phyloP scores from a whole-genome alignment of 2,329 filamentous ascomycete species.

The Biscogniauxia marginata region DNA sequence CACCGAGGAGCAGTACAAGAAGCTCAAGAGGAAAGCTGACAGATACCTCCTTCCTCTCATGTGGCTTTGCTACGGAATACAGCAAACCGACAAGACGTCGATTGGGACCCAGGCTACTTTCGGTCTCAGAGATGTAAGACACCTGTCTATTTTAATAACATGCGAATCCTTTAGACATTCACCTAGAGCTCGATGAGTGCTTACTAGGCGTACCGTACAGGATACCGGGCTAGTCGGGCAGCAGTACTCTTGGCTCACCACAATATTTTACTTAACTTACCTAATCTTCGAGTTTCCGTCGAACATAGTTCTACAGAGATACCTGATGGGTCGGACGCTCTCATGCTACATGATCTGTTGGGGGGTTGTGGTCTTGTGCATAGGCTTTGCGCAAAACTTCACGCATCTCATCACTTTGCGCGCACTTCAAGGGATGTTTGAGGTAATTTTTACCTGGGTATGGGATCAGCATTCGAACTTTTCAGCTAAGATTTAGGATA shows the following conservation, averaged over 20 bases:
- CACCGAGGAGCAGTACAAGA: constrained; percentile 39
- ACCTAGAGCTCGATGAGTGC: no score
- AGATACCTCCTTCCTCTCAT: constrained; percentile 46
- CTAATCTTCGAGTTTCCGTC: constrained; percentile 33
- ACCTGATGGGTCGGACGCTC: constrained; percentile 31
- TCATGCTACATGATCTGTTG: constrained; percentile 34
- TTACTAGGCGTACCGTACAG: constrained; percentile 14
- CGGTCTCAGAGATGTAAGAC: constrained; percentile 33
- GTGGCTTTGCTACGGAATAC: constrained; percentile 49
- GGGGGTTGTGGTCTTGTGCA: constrained; percentile 37
- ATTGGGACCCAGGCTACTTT: constrained; percentile 40
- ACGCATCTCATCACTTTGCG: constrained; percentile 36
- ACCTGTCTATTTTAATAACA: background rate
- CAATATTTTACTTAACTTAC: constrained; percentile 34
- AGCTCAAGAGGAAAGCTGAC: constrained; percentile 42
- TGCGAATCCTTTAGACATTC: no score
- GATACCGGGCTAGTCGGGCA: constrained; percentile 32
- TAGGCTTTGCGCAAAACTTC: constrained; percentile 39
- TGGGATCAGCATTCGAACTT: background rate
- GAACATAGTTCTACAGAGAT: constrained; percentile 32
- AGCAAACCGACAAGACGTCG: constrained; percentile 47
- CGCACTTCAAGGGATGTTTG: constrained; percentile 38
- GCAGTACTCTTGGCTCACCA: constrained; percentile 36
- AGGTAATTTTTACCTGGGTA: constrained; percentile 15
- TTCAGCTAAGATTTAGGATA: constrained; percentile 9